Evolutionary conservation across 345 rosid genomes (phyloP).

Genomic region (Syzygium aromaticum): DNA sequence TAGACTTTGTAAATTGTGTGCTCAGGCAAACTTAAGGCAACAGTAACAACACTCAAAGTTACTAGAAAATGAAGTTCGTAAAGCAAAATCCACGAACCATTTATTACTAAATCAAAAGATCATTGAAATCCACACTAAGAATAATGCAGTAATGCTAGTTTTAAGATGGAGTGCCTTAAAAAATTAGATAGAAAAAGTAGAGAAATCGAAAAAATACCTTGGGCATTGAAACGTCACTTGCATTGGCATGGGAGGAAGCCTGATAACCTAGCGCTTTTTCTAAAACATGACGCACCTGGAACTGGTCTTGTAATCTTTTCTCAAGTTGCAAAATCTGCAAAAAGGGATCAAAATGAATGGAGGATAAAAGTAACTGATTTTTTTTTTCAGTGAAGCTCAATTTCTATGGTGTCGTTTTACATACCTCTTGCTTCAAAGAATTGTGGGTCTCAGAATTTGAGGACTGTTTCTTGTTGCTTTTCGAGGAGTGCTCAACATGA

Average conservation of each 20-base stretch:
- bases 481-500: conserved; percentile 24
- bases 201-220: conserved; percentile 36
- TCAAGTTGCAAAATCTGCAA: conserved; percentile 79
- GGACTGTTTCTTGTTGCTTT: conserved; percentile 32
- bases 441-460: conserved; percentile 37
- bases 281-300: conserved; percentile 59
- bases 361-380: neutral
- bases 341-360: neutral
- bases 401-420: neutral
- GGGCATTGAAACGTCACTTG: conserved; percentile 36
- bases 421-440: conserved; percentile 85
- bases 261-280: conserved; percentile 82
- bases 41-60: neutral
- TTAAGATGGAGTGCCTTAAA: neutral
- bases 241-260: conserved; percentile 26
- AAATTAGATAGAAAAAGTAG: neutral
- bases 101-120: neutral
- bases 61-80: neutral
- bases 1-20: neutral
- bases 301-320: conserved; percentile 69
- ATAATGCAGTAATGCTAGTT: neutral
- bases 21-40: neutral
- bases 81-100: neutral
- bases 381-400: neutral
- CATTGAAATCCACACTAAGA: neutral